Evolutionary conservation across 2,329 filamentous ascomycete genomes (phyloP).

Genomic region (Ascochyta fabae): DNA sequence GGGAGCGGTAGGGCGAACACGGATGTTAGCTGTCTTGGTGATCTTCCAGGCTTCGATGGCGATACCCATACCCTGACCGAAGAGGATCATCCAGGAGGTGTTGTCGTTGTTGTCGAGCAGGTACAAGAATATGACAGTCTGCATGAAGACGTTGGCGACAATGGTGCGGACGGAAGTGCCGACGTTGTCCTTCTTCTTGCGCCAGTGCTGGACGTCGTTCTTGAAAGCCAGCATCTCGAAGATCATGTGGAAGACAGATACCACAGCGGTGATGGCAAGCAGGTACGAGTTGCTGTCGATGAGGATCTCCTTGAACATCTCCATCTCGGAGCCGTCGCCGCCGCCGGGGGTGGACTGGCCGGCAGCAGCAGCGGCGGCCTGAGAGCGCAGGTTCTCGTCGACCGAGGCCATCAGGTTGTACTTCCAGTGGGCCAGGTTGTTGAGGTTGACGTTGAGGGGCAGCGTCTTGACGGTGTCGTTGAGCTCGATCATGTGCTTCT

Average conservation of each 20-base stretch:
- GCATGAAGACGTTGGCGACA: conserved; percentile 97
- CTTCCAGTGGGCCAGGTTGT: conserved; percentile 85
- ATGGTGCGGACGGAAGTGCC: conserved; percentile 96
- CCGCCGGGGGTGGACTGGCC: conserved; percentile 75
- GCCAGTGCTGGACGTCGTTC: conserved; percentile 95
- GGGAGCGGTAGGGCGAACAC: conserved; percentile 71
- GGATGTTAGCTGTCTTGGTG: conserved; percentile 91
- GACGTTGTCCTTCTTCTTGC: conserved; percentile 99
- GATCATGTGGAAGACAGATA: conserved; percentile 88
- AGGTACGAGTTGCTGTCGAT: conserved; percentile 94
- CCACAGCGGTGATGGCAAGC: conserved; percentile 80
- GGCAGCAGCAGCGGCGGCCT: conserved; percentile 75
- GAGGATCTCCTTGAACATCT: conserved; percentile 95
- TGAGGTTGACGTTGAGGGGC: conserved; percentile 82
- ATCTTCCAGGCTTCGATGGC: conserved; percentile 89
- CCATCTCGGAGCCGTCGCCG: conserved; percentile 90
- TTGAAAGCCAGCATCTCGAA: conserved; percentile 97
- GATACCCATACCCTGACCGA: conserved; percentile 86
- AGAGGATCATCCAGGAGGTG: conserved; percentile 98
- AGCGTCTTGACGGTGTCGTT: conserved; percentile 87
- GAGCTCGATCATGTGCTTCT: conserved; percentile 85
- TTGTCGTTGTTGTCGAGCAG: conserved; percentile 96
- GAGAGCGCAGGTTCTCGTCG: conserved; percentile 86
- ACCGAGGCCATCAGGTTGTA: conserved; percentile 84
- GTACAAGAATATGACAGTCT: conserved; percentile 93